Base-by-base conservation (phyloP, 768 basidiomycete genomes). In the Hydnum rufescens region DNA sequence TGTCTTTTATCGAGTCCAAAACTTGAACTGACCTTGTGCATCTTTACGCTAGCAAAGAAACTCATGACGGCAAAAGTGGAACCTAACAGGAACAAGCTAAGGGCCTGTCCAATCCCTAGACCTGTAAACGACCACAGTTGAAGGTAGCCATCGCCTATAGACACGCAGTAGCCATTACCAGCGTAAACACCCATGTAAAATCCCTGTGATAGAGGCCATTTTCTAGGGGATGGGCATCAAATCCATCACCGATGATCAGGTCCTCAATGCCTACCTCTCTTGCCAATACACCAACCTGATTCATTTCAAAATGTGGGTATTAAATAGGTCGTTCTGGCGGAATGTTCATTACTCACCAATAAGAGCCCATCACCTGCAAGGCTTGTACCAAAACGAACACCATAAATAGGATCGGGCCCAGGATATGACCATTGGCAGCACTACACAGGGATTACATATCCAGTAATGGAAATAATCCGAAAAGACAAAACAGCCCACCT, bases 261-360 rank as follows among this genome's bases (percentile, higher is more conserved):
- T 39, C 3, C 34, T 60, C 60, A 83, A 79, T 2, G 74, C 72
- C 3, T 58, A 54, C 18, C 84, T 72, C n/a, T 66, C 72, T 18
- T 66, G 54, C 0, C n/a, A 46, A 48, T 53, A n/a, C 16, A 22
- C 55, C 22, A 29, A 13, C 26, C 22, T 30, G 26, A 13, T 0
- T 69, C 68, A 0, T 77, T 76, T 82, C 82, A 87, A 57, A 77
- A 82, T 0, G 81, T 81, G 19, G 85, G 70, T 66, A 80, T 76
- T 3, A 87, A 61, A 30, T 72, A 78, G 57, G 74, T 78, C 0
- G 71, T 74, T 30, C 84, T 80, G 60, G 47, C 52, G 42, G 2
- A 23, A 26, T 44, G 4, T 44, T 31, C 32, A 31, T 16, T 43
- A 4, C 3, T 42, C 13, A 49, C 25, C 25, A 42, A 8, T 23